Base-by-base conservation (phyloP, 2,329 filamentous ascomycete genomes). In the Paraphoma chrysanthemicola region DNA sequence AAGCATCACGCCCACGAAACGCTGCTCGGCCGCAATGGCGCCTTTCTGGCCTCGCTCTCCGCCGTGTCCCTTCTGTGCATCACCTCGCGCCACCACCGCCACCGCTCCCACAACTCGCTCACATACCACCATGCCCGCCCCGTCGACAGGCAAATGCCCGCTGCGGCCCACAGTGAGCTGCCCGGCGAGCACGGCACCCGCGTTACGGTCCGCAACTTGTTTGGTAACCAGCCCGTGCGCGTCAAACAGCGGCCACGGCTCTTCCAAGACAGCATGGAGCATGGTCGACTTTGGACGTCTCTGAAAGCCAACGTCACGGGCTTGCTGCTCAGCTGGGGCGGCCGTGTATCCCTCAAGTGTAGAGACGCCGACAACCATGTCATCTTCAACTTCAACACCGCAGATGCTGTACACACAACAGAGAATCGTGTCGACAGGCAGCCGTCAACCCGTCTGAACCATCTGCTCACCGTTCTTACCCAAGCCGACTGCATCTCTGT, bases 201-300 rank as follows among this genome's bases (percentile, higher is more conserved):
- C 29, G 87, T 94, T 1, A 84, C 83, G 0, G 89, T 96, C 6
- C 86, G 88, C 53, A 89, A 97, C 72, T 80, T 97, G 1, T 98
- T 97, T 76, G 93, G 93, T 0, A 90, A 88, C 56, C 91, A 97
- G 86, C 93, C 94, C 0, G 94, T 97, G 11, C 88, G 94, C 12
- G 89, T 96, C 28, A 96, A 95, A 72, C 90, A 93, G 66, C 85
- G 93, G 60, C 85, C 85, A 0, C 64, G 87, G 3, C 77, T 61
- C 73, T 82, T 39, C 79, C 86, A 67, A 82, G 81, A 63, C 63
- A 81, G 56, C 10, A 70, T 80, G 23, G 80, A 88, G 46, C 75
- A 84, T 4, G 82, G 84, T 17, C 89, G 83, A 61, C 83, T 90
- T 50, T 94, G 91, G 87, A 84, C 87, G 29, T 76, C 76, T 1